A percentile compares a stretch with the other conserved stretches of the same genome.
Evolutionary conservation across 2,329 filamentous ascomycete genomes (phyloP).

Genomic region (Rhytidhysteron rufulum): DNA sequence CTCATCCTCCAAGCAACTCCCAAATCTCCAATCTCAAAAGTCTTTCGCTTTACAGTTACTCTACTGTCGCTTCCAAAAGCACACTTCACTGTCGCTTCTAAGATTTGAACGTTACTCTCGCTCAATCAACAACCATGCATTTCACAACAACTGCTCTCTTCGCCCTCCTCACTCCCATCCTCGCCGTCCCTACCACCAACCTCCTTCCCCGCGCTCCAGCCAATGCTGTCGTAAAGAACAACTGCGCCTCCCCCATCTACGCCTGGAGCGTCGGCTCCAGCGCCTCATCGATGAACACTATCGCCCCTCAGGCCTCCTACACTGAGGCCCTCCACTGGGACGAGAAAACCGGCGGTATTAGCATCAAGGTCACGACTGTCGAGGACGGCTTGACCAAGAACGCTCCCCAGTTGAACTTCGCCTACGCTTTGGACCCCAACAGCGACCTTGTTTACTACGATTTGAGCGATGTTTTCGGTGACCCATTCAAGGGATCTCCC

Average conservation of each 20-base stretch:
- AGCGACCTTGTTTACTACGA: constrained; percentile 39
- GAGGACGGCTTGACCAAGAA: constrained; percentile 33
- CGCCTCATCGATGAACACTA: constrained; percentile 21
- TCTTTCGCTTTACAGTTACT: neutral
- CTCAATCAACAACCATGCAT: constrained; percentile 30
- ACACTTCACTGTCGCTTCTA: too few relatives aligned
- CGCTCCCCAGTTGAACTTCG: constrained; percentile 37
- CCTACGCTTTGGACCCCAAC: constrained; percentile 34
- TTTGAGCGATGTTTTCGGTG: constrained; percentile 22
- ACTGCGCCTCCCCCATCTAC: constrained; percentile 35
- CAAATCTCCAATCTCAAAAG: neutral
- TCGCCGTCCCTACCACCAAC: constrained; percentile 20
- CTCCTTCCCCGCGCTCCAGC: constrained; percentile 3
- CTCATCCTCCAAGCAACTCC: neutral
- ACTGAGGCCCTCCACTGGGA: constrained; percentile 34
- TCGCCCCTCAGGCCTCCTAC: constrained; percentile 27
- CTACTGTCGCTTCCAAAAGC: neutral
- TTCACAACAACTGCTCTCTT: constrained; percentile 25
- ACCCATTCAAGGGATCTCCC: neutral
- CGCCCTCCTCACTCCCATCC: constrained; percentile 25
- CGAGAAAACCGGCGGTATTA: constrained; percentile 35
- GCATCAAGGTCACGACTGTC: constrained; percentile 40
- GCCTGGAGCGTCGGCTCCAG: constrained; percentile 37
- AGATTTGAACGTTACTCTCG: neutral
- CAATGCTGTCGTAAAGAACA: constrained; percentile 37